phyloP scores from a whole-genome alignment of 805 yeast genomes.

The Metschnikowia arizonensis region DNA sequence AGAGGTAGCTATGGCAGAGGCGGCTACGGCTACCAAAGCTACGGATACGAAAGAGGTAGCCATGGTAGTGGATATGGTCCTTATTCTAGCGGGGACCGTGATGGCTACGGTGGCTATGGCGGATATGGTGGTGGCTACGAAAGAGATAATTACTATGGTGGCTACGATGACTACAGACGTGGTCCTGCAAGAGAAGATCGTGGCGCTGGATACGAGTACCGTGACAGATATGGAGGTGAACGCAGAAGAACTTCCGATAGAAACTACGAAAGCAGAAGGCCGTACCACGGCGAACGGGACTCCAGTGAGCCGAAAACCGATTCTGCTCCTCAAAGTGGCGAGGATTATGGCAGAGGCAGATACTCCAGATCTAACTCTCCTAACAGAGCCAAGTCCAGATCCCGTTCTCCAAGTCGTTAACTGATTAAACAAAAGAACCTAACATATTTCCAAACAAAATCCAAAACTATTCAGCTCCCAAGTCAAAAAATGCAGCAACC shows the following conservation, averaged over 20 bases:
- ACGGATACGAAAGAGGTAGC: constrained; percentile 22
- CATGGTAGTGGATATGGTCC: constrained; percentile 20
- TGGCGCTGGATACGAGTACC: constrained; percentile 20
- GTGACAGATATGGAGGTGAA: constrained; percentile 17
- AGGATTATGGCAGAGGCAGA: constrained; percentile 22
- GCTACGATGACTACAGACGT: constrained; percentile 19
- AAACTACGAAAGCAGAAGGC: constrained; percentile 11
- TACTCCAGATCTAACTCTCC: constrained; percentile 32
- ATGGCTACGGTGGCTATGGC: constrained; percentile 11
- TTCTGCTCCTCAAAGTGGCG: constrained; percentile 7
- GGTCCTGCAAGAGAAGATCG: constrained; percentile 18
- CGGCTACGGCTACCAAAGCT: constrained; percentile 21
- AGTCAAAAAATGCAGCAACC: background rate
- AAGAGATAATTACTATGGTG: constrained; percentile 15
- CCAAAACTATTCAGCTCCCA: background rate
- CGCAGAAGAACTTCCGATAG: constrained; percentile 14
- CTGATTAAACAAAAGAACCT: background rate
- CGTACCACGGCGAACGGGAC: constrained; percentile 15
- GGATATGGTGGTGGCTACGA: constrained; percentile 19
- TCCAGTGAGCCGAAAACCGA: constrained; percentile 14
- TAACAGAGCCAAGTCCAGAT: constrained; percentile 35
- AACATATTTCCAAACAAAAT: background rate
- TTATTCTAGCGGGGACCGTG: constrained; percentile 2
- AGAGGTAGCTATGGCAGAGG: constrained; percentile 16
- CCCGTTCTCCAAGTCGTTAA: constrained; percentile 31